Conservation (phyloP, 1,284 basidiomycete species). For the Microbotryum scabiosae region DNA sequence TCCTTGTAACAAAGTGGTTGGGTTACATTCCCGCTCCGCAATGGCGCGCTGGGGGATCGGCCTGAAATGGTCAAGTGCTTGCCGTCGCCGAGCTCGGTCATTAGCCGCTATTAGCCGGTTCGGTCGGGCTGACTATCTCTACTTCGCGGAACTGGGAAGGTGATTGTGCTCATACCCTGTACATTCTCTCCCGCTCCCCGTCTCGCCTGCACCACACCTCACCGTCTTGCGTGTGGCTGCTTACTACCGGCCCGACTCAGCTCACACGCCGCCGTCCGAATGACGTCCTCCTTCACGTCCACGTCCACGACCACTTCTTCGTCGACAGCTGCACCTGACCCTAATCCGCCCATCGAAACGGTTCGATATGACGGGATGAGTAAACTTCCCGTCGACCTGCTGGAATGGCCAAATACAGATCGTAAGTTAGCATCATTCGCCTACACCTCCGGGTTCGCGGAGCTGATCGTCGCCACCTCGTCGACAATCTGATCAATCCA, state of each 20-base stretch:
- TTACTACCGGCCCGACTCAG: background rate
- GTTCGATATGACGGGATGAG: conserved; percentile 7
- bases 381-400: background rate
- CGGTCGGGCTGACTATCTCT: background rate
- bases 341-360: conserved; percentile 1
- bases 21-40: conserved; percentile 36
- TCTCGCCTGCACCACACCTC: too few species aligned
- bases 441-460: background rate
- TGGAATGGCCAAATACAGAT: background rate
- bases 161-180: too few species aligned
- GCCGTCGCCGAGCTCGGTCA: background rate
- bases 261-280: conserved; percentile 1
- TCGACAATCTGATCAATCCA: background rate
- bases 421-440: background rate
- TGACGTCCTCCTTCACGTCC: conserved; percentile 1
- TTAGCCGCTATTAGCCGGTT: background rate
- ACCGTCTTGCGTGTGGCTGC: background rate
- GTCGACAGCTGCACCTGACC: background rate
- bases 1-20: conserved; percentile 37
- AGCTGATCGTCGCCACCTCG: background rate
- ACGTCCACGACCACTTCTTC: background rate
- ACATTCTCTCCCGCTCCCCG: too few species aligned
- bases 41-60: conserved; percentile 27
- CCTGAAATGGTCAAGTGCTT: conserved; percentile 25
- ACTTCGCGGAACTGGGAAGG: too few species aligned